These are phyloP conservation scores for Ophiostoma triangulosporum DNA, from an alignment of 2,329 filamentous ascomycete species.

Conservation along the genomic window DNA sequence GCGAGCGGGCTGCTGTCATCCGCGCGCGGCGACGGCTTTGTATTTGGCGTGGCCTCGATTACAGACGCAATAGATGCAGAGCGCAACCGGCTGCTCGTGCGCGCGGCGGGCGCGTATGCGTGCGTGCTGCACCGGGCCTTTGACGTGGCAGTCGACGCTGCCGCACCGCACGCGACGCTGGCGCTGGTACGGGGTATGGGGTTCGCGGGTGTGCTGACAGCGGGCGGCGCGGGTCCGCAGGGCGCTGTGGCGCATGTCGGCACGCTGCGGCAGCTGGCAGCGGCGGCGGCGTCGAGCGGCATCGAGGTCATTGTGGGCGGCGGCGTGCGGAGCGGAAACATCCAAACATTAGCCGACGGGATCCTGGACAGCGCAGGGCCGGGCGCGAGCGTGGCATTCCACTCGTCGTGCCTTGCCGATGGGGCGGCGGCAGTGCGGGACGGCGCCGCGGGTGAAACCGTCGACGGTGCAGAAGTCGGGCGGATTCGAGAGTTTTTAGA, in stretches of 20 bases:
- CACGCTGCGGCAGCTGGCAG: constrained; percentile 24
- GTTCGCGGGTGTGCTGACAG: constrained; percentile 39
- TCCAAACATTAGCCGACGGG: constrained; percentile 18
- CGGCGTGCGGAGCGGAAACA: constrained; percentile 32
- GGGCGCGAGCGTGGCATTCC: constrained; percentile 21
- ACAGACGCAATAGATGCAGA: constrained; percentile 24
- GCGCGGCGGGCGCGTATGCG: constrained; percentile 26
- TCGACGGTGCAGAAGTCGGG: constrained; percentile 19
- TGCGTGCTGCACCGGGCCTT: constrained; percentile 45
- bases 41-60: constrained; percentile 33
- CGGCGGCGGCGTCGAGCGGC: constrained; percentile 10
- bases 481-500: constrained; percentile 1
- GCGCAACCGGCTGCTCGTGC: constrained; percentile 28
- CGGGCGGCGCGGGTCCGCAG: constrained; percentile 33
- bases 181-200: constrained; percentile 27
- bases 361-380: constrained; percentile 14
- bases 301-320: constrained; percentile 40
- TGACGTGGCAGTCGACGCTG: constrained; percentile 28
- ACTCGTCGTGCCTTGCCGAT: constrained; percentile 31
- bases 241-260: constrained; percentile 23
- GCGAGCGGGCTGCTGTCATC: constrained; percentile 24
- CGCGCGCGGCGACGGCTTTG: constrained; percentile 38
- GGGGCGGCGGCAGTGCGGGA: constrained; percentile 2
- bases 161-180: constrained; percentile 19
- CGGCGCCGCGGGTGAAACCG: constrained; percentile 11